These are phyloP conservation scores for Rugonectria rugulosa DNA, from an alignment of 2,329 filamentous ascomycete species.

Conservation along the genomic window DNA sequence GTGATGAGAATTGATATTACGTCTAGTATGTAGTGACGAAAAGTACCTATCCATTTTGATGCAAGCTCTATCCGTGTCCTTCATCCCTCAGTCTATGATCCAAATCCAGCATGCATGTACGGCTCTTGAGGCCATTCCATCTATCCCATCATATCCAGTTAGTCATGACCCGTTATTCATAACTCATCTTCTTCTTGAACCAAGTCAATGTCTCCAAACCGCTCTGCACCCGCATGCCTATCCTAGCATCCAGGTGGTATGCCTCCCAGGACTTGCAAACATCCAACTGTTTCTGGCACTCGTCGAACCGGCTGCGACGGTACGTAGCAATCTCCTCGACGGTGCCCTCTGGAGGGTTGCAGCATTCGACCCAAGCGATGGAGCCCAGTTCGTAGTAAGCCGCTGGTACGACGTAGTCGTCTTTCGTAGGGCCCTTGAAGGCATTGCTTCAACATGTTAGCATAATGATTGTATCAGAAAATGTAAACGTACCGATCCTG, in stretches of 20 bases:
- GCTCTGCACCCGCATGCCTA: conserved; percentile 77
- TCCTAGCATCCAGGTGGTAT: conserved; percentile 76
- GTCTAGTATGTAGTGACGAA: not conserved
- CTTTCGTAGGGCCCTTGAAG: conserved; percentile 68
- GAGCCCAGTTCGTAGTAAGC: conserved; percentile 89
- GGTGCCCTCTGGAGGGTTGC: conserved; percentile 45
- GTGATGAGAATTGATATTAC: not conserved
- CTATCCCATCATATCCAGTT: conserved; percentile 7
- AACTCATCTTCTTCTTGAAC: conserved; percentile 55
- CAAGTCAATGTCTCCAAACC: conserved; percentile 71
- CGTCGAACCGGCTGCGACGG: conserved; percentile 59
- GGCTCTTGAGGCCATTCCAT: conserved; percentile 7
- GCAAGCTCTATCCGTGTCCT: conserved; percentile 1
- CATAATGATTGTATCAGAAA: not conserved
- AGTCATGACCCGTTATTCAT: conserved; percentile 21
- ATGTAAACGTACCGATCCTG: conserved; percentile 63
- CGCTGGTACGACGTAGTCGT: conserved; percentile 76
- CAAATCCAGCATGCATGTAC: not conserved
- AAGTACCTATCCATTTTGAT: conserved; percentile 3
- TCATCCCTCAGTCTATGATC: conserved; percentile 25
- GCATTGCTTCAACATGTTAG: conserved; percentile 46
- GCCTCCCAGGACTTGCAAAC: conserved; percentile 74
- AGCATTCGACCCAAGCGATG: conserved; percentile 77
- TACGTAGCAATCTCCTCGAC: conserved; percentile 45
- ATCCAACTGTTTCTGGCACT: conserved; percentile 71